A percentile compares a stretch with the other conserved stretches of the same genome.
phyloP scores from a whole-genome alignment of 768 basidiomycete species.

The Paxillus rubicundulus region DNA sequence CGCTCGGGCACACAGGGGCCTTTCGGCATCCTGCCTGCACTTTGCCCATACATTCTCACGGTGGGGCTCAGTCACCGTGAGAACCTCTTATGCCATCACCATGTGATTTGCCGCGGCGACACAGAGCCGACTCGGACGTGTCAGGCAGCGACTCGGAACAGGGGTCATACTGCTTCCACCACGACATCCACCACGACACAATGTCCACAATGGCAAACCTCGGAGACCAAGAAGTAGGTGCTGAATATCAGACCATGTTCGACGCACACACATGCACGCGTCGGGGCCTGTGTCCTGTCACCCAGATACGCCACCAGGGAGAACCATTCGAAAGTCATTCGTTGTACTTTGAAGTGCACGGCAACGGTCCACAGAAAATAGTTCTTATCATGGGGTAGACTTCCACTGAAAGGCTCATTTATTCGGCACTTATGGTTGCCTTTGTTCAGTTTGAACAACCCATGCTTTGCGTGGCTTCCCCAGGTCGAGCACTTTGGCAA shows the following conservation, averaged over 20 bases:
- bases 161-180: no score
- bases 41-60: no score
- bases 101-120: no score
- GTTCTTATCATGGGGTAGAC: constrained; percentile 74
- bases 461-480: constrained; percentile 57
- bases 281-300: constrained; percentile 77
- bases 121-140: no score
- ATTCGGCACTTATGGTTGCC: not conserved
- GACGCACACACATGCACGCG: constrained; percentile 58
- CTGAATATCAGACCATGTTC: constrained; percentile 46
- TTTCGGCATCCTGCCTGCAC: no score
- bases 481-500: constrained; percentile 66
- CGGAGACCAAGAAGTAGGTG: constrained; percentile 9
- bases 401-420: not conserved
- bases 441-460: constrained; percentile 54
- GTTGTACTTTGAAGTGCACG: constrained; percentile 79
- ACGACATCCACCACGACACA: not conserved
- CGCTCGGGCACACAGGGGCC: no score
- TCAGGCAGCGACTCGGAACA: no score
- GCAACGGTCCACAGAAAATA: constrained; percentile 59
- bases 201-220: constrained; percentile 4
- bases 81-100: no score
- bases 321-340: constrained; percentile 62
- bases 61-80: no score
- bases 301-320: constrained; percentile 45